Base-by-base conservation (phyloP, 2,329 filamentous ascomycete genomes). In the Phialophora tarda region DNA sequence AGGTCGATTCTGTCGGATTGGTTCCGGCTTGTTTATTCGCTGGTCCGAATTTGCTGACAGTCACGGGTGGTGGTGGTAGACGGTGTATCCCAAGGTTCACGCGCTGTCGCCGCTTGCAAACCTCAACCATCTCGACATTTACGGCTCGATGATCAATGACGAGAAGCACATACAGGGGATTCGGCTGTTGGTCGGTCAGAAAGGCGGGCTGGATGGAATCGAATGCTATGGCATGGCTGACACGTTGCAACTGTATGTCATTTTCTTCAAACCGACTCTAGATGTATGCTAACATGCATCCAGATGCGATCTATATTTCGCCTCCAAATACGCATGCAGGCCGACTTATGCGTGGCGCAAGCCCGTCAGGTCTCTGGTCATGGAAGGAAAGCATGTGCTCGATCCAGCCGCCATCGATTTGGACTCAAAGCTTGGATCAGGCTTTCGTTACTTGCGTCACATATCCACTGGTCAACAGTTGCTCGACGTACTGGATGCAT, bases 241-340 rank as follows among this genome's bases (percentile, higher is more conserved):
- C 48, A 71, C 64, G n/a, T 44, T 71, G 44, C 61, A 65, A n/a
- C 30, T 71, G 68, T 70, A 21, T n/a, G 28, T 61, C 50, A 1
- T 50, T n/a, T 44, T 51, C 26, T 24, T 41, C 26, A 23, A n/a
- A 14, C 10, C 30, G 30, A 30, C 30, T 30, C 7, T 8, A 30
- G 30, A 30, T 8, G 30, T 30, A 30, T 30, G 30, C 53, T 55
- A 55, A 55, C 53, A 12, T 34, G n/a, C 11, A 12, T 28, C 11
- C 2, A 70, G 68, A 53, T 66, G 63, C 32, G 68, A 70, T 62
- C 14, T 70, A 14, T 70, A 68, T 41, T 70, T 70, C 50, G 60
- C 68, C 11, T 59, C 68, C 14, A 66, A 68, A 55, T 50, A 67
- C 48, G 51, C 34, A 17, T 38, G 56, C 34, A 54, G 48, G 30